Conservation (phyloP, 768 basidiomycete species). For the Chiua virens region DNA sequence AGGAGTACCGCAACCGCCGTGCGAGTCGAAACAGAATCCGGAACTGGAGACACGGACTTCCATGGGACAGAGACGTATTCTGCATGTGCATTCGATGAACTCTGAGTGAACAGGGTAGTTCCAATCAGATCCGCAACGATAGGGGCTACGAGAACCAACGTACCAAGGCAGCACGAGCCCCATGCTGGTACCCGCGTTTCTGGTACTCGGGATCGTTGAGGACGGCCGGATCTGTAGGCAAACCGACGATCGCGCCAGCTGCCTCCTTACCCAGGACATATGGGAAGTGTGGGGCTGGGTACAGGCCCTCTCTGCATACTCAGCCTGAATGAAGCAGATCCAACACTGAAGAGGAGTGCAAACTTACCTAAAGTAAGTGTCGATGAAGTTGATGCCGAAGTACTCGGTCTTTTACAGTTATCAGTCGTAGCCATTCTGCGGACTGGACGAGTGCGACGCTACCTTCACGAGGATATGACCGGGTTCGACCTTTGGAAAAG, state of each 20-base stretch:
- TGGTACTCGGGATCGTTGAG: conserved; percentile 63
- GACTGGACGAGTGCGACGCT: background rate
- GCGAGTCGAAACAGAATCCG: conserved; percentile 55
- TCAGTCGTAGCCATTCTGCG: background rate
- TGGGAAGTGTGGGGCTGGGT: conserved; percentile 58
- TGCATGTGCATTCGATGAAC: conserved; percentile 54
- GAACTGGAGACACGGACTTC: conserved; percentile 63
- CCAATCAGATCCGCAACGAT: background rate
- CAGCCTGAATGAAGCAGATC: background rate
- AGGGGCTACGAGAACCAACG: conserved; percentile 19
- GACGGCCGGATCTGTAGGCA: conserved; percentile 67
- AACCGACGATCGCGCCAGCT: conserved; percentile 69
- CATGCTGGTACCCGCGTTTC: conserved; percentile 61
- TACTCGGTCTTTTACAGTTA: conserved; percentile 56
- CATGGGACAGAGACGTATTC: conserved; percentile 72
- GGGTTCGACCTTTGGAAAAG: conserved; percentile 63
- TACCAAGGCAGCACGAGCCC: conserved; percentile 74
- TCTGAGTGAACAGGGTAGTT: conserved; percentile 31
- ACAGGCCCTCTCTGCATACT: conserved; percentile 57
- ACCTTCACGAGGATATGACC: conserved; percentile 55
- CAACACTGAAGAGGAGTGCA: background rate
- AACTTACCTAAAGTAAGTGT: conserved; percentile 73
- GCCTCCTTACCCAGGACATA: conserved; percentile 75
- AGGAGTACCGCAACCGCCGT: conserved; percentile 66
- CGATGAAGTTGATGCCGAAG: conserved; percentile 84